Conservation (phyloP, 768 basidiomycete species). For the Boletellus ananas region DNA sequence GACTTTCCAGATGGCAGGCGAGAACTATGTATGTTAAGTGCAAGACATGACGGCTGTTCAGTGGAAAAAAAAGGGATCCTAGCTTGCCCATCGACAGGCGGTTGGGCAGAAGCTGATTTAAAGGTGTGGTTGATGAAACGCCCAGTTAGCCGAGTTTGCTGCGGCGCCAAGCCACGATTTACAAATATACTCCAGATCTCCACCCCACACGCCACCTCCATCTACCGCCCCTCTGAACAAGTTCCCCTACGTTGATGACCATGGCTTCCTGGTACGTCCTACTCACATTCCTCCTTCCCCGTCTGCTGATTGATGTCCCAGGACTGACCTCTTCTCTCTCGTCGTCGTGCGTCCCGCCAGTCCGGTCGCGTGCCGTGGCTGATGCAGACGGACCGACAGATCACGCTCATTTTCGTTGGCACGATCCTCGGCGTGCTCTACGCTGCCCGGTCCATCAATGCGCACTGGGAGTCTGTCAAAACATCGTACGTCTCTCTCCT, state of each 20-base stretch:
- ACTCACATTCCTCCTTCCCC: neutral
- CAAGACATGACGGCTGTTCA: too few species aligned
- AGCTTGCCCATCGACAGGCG: too few species aligned
- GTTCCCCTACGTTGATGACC: neutral
- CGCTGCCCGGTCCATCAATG: conserved; percentile 36
- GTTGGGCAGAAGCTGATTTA: too few species aligned
- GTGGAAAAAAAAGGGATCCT: too few species aligned
- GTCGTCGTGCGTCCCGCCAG: conserved; percentile 3
- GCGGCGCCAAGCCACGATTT: too few species aligned
- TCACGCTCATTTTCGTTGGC: conserved; percentile 44
- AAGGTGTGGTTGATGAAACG: too few species aligned
- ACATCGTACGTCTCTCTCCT: conserved; percentile 42
- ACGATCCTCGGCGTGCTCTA: conserved; percentile 42
- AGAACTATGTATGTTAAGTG: too few species aligned
- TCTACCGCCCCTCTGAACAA: too few species aligned
- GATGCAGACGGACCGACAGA: conserved; percentile 37
- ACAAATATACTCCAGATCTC: too few species aligned
- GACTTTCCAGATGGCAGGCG: too few species aligned
- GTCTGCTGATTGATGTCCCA: neutral
- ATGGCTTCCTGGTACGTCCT: conserved; percentile 16
- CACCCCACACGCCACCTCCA: too few species aligned
- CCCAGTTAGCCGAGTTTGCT: too few species aligned
- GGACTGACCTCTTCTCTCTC: conserved; percentile 20
- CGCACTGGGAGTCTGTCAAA: conserved; percentile 47
- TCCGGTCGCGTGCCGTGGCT: neutral